Conservation (phyloP, 2,329 filamentous ascomycete species). For the Colletotrichum spaethianum region DNA sequence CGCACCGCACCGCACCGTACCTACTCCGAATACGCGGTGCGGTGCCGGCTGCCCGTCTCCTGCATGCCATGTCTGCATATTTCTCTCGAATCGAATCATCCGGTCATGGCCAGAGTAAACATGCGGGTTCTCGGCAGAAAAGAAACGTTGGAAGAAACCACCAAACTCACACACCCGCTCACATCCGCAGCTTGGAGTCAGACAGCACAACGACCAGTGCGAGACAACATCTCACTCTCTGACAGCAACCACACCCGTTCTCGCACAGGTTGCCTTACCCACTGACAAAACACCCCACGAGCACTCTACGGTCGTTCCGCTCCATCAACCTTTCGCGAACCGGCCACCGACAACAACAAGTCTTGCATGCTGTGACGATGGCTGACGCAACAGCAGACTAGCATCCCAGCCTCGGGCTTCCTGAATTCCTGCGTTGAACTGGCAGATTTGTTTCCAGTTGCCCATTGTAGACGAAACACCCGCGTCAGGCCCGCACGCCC, state of each 20-base stretch:
- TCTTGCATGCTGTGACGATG: conserved; percentile 10
- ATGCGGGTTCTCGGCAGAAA: conserved; percentile 23
- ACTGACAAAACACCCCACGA: neutral
- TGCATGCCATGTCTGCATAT: neutral
- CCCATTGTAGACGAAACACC: conserved; percentile 19
- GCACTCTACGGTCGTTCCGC: neutral
- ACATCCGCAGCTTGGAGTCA: neutral
- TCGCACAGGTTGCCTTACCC: conserved; percentile 2
- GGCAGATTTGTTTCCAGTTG: conserved; percentile 9
- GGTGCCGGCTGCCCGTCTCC: conserved; percentile 9
- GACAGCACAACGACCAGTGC: neutral
- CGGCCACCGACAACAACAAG: neutral
- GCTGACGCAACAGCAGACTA: conserved; percentile 32
- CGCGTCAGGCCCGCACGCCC: conserved; percentile 1
- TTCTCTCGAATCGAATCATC: neutral
- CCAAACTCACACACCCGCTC: neutral
- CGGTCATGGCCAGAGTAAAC: conserved; percentile 12
- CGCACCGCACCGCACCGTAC: too few relatives aligned
- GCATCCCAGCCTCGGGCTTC: conserved; percentile 14
- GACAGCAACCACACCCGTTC: neutral
- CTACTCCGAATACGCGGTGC: conserved; percentile 22
- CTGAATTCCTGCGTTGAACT: neutral
- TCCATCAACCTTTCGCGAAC: neutral
- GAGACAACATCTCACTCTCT: conserved; percentile 6
- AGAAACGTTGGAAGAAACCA: neutral